Conservation (phyloP, 176 grass and related monocot species). For the Cenchrus americanus region DNA sequence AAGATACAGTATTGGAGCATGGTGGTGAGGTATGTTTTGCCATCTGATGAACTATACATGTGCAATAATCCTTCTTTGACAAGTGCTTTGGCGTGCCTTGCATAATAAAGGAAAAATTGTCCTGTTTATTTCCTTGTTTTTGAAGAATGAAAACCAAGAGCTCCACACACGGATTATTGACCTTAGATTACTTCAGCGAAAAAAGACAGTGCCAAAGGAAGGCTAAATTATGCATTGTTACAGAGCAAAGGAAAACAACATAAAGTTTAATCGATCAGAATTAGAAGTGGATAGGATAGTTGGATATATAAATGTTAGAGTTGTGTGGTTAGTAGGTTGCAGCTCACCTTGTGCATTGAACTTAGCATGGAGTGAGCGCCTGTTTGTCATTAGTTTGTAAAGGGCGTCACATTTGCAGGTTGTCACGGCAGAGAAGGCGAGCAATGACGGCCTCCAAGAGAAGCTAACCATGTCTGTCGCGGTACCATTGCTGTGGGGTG, state of each 20-base stretch:
- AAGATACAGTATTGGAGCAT: conserved; percentile 94
- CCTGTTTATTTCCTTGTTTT: background rate
- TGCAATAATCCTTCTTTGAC: background rate
- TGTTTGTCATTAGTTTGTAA: conserved; percentile 6
- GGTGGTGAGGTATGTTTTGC: conserved; percentile 78
- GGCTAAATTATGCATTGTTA: background rate
- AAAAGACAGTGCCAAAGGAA: background rate
- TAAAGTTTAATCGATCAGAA: background rate
- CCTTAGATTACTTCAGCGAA: background rate
- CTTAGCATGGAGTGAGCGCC: background rate
- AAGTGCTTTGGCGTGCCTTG: background rate
- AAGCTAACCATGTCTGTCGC: conserved; percentile 93
- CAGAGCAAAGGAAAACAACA: background rate
- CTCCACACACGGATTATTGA: background rate
- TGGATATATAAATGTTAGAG: background rate
- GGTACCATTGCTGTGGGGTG: conserved; percentile 91
- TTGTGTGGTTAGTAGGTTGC: background rate
- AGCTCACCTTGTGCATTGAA: background rate
- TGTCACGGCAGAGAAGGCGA: conserved; percentile 84
- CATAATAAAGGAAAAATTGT: background rate
- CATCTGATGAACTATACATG: background rate
- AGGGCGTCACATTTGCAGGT: conserved; percentile 42
- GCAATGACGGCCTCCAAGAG: conserved; percentile 82
- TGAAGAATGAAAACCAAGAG: background rate
- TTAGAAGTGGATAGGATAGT: background rate